Evolutionary conservation across 2,329 filamentous ascomycete species (phyloP), one percentile per base, ranked within the genome.

Genomic region (Pestalotiopsis sp.): DNA sequence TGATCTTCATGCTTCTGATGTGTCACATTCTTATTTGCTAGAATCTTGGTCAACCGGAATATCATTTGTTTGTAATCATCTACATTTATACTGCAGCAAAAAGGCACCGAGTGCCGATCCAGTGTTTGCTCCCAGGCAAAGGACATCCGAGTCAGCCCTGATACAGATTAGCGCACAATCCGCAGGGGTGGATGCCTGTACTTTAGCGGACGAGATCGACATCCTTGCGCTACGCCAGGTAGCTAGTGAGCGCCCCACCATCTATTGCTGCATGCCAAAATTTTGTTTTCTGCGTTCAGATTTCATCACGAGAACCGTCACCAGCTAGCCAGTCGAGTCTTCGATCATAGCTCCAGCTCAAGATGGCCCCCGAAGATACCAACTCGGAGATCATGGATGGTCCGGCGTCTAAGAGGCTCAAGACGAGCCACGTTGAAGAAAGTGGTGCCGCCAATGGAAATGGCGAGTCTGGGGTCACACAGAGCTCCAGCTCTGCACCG

Each of bases 371-470:
- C 12, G 25, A 36, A 20, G 64, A 58, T 7, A 58, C 5, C 25
- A 36, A 20, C 25, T 14, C 20, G 4, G 62, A 49, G 17, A 25
- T 14, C 62, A 23, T 25, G 27, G 62, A 62, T 38, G 64, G 65
- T 13, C 65, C 65, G 25, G 65, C 65, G 36, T 61, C 36, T 13
- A 66, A 66, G 38, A 59, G 65, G 39, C 27, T 52, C 45, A 52
- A 52, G 45, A 52, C 45, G 20, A 52, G 45, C 45, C 45, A 52
- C 17, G 45, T n/a, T n/a, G 45, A 52, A 52, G 45, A 52, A 11
- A 23, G 20, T 23, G 45, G n/a, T 52, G 45, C 20, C 45, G 17
- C n/a, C 7, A 52, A 52, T 52, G 23, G 57, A 13, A 59, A 59
- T 59, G 23, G n/a, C 9, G 38, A 23, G 14, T 14, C 38, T 52